Evolutionary conservation across 257 asterid genomes (phyloP), one percentile per base, ranked within the genome.

Genomic region (Solanum pennellii): DNA sequence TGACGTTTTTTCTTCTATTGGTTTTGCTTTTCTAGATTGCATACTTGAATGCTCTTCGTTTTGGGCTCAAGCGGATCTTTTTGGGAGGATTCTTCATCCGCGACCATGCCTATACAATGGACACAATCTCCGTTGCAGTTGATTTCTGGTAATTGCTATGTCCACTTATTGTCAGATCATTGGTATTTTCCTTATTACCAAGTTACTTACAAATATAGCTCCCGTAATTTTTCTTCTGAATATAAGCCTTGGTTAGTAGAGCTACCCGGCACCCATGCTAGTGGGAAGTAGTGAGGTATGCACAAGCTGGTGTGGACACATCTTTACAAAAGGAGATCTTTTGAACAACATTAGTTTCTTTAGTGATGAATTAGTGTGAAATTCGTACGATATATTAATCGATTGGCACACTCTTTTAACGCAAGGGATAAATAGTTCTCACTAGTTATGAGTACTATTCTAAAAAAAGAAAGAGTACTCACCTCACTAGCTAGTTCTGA

Each of bases 11-110:
- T 44, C 74, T 82, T 69, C 49, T 37, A 82, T 56, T 86, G 45
- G 72, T 83, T 80, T 83, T 41, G 23, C 33, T 84, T 79, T 52
- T 18, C 72, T 93, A 96, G 99, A 96, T 96, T 68, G 98, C 99
- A 65, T 94, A 96, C 92, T 89, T 96, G 92, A 96, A 95, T 83
- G 99, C 99, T 18, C 88, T 93, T 66, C 98, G 91, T 44, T 96
- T 93, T 35, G 98, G 98, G 88, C 92, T 96, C 87, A 96, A 95
- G 90, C 89, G 98, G 75, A 97, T 97, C 83, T 89, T 97, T 88
- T 97, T 97, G 9, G 99, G 99, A 87, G 99, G 99, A 10, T 96
- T 94, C 92, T 97, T 97, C 91, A 96, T 96, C 39, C 93, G 98
- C 4, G 97, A 93, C 21, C 99, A 97, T 89, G 96, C 93, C 7